Evolutionary conservation across 1,139 yeast genomes (phyloP).

Genomic region (Debaryomyces udenii): DNA sequence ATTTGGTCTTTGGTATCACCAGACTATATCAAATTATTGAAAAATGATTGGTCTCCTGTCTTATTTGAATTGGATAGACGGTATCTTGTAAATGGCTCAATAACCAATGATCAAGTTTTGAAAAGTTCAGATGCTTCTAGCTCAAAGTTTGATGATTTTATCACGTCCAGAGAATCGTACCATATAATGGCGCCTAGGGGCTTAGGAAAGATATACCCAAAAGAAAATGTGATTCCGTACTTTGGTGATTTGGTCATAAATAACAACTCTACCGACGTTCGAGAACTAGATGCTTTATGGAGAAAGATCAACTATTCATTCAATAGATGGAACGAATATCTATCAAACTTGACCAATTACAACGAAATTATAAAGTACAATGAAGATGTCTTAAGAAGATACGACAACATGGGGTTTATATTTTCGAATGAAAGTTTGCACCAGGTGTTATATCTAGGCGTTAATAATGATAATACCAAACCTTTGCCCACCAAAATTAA

Average conservation of each 20-base stretch:
- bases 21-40: conserved; percentile 61
- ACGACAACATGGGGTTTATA: conserved; percentile 50
- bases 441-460: conserved; percentile 48
- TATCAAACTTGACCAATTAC: conserved; percentile 44
- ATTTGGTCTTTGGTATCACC: conserved; percentile 79
- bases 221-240: conserved; percentile 81
- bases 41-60: conserved; percentile 92
- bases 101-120: conserved; percentile 13
- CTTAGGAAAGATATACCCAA: conserved; percentile 74
- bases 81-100: conserved; percentile 47
- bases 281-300: conserved; percentile 66
- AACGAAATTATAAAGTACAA: conserved; percentile 45
- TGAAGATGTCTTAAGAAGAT: conserved; percentile 46
- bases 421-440: conserved; percentile 51
- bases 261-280: conserved; percentile 45
- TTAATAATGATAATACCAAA: conserved; percentile 34
- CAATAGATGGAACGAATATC: conserved; percentile 78
- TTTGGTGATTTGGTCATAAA: conserved; percentile 75
- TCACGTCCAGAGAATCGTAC: conserved; percentile 47
- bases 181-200: conserved; percentile 91
- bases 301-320: conserved; percentile 74
- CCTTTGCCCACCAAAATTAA: conserved; percentile 25
- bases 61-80: conserved; percentile 86
- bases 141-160: conserved; percentile 11
- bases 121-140: conserved; percentile 10